Base-by-base conservation (phyloP, 176 grass and related monocot species). In the Urochloa ruziziensis region DNA sequence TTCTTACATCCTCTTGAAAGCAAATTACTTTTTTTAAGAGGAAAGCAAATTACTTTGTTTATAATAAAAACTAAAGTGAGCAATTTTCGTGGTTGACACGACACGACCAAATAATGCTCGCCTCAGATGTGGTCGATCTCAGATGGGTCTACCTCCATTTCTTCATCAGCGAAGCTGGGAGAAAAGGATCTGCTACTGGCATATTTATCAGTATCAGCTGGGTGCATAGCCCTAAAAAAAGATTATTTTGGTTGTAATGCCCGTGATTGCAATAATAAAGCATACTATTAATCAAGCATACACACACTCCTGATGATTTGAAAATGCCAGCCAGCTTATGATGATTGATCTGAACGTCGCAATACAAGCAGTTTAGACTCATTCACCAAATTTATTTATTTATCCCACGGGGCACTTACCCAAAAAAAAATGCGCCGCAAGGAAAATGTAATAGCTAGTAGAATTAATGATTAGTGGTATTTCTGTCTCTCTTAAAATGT, bases 301-400 rank as follows among this genome's bases (percentile, higher is more conserved):
- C 18, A 10, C 4, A 12, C 10, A 32, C 25, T 10, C 70, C 24
- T 21, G 74, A 69, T 76, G 49, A 68, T 35, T 23, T 68, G 37
- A 81, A 51, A 60, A 49, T 67, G 29, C 39, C 75, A 40, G 32
- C 13, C 13, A 23, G 32, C 63, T 34, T 24, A 83, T 5, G 33
- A 69, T 62, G 82, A 27, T 33, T 73, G 61, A 85, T 85, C 39
- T 53, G 19, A 77, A 80, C 82, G 15, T 62, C 39, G 19, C 76
- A 69, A 51, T 60, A 51, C 15, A 30, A 67, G 60, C 29, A 7
- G 29, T 66, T 47, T 80, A 84, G 81, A 74, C 59, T 33, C 67
- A 80, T 67, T 74, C 56, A 18, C 43, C 7, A 17, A 25, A 17
- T 18, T 37, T 47, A 23, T 35, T 18, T 11, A 23, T 51, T 47